Evolutionary conservation across 208 protist genomes (phyloP), one percentile per base, ranked within the genome.

Genomic region (Eutreptiella sp.): DNA sequence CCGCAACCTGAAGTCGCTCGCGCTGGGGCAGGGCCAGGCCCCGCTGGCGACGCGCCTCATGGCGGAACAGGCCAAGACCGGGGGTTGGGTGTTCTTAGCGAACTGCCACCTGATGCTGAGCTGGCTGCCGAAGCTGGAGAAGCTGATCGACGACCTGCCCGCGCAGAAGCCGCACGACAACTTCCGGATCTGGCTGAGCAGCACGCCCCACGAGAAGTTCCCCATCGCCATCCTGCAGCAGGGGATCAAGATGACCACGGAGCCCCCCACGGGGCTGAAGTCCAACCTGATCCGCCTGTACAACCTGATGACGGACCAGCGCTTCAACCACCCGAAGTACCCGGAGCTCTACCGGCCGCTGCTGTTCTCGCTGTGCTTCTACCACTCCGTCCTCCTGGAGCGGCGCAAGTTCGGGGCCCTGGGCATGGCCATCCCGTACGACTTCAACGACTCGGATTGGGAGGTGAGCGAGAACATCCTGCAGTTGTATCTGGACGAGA

Each of bases 101-200:
- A 99, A 98, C 79, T 98, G 96, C 74, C 96, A 99, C 65, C 67
- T 99, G 19, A 95, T 94, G 81, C 81, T 98, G 27, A 91, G 80
- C 42, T 98, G 92, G 92, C 82, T 99, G 47, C 66, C 86, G 24
- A 82, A 92, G 60, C 74, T 99, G 38, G 94, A 98, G 81, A 94
- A 95, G 73, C 86, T 97, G 46, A 89, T 98, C 60, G 94, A 96
- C 38, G 75, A 85, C 28, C 72, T 97, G 21, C 69, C 66, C 23
- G 73, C 83, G 28, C 80, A 87, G 47, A 79, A 87, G 48, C 88
- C 89, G 23, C 89, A 98, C 70, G 57, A 76, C n/a, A 81, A 94
- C 45, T 99, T 99, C 80, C 77, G 97, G 21, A 82, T 99, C 24
- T 99, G 95, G 95, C 85, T 99, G n/a, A 96, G 91, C 50, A 96